Conservation (phyloP, 805 yeast genomes). For the Danielia reshetovae region DNA sequence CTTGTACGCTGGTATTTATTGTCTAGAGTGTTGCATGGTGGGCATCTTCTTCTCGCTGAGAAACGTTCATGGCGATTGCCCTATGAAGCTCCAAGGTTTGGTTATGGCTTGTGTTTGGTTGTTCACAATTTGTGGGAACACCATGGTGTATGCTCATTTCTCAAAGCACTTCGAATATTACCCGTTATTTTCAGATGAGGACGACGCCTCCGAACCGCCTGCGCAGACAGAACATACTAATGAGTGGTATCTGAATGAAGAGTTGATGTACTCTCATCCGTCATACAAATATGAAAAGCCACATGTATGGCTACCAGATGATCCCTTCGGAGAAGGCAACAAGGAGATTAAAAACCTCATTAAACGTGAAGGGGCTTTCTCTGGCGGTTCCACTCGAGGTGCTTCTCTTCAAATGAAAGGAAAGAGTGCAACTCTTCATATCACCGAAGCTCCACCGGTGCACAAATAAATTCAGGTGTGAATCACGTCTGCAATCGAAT, state of each 20-base stretch:
- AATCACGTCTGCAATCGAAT: slow-evolving; percentile 10
- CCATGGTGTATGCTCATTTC: slow-evolving; percentile 44
- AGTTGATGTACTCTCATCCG: slow-evolving; percentile 33
- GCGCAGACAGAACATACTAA: slow-evolving; percentile 2
- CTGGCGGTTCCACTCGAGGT: slow-evolving; percentile 11
- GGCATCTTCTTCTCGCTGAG: slow-evolving; percentile 69
- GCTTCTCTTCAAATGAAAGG: slow-evolving; percentile 2
- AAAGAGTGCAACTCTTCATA: not conserved
- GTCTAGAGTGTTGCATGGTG: slow-evolving; percentile 70
- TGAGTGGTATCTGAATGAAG: slow-evolving; percentile 18
- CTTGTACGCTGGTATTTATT: slow-evolving; percentile 75
- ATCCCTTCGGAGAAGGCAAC: slow-evolving; percentile 6
- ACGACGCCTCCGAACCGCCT: not conserved
- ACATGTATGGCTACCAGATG: slow-evolving; percentile 36
- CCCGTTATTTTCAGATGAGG: not conserved
- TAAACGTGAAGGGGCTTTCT: slow-evolving; percentile 2
- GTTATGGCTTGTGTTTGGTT: slow-evolving; percentile 50
- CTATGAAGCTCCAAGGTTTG: slow-evolving; percentile 46
- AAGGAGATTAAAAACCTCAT: slow-evolving; percentile 4
- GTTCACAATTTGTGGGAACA: slow-evolving; percentile 56
- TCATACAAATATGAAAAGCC: slow-evolving; percentile 35
- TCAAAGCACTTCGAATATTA: slow-evolving; percentile 22
- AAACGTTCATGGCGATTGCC: slow-evolving; percentile 41
- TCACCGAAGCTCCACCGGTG: not conserved
- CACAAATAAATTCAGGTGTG: slow-evolving; percentile 3